Evolutionary conservation across 106 monocot genomes (phyloP).

Genomic region (Alisma plantagoaquatica): DNA sequence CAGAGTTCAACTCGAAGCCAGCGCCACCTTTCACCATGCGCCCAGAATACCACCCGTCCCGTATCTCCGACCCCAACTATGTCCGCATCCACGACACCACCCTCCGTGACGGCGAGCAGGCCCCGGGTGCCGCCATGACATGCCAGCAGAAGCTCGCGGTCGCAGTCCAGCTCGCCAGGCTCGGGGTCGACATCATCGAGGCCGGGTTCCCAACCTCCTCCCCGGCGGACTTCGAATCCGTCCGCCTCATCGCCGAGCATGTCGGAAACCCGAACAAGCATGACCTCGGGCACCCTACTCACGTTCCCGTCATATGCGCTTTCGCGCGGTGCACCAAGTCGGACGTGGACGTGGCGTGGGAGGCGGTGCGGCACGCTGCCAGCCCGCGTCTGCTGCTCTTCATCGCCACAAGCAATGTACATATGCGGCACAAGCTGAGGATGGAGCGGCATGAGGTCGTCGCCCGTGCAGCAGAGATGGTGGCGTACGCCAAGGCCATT

Average conservation of each 20-base stretch:
- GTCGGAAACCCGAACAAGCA: slow-evolving; percentile 42
- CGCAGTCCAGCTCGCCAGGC: slow-evolving; percentile 59
- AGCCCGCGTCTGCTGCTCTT: slow-evolving; percentile 72
- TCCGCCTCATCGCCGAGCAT: slow-evolving; percentile 67
- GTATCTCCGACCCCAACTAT: slow-evolving; percentile 63
- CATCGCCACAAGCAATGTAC: slow-evolving; percentile 91
- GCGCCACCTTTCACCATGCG: too few species aligned
- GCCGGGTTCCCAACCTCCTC: slow-evolving; percentile 93
- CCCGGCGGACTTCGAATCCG: slow-evolving; percentile 81
- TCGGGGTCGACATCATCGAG: slow-evolving; percentile 95
- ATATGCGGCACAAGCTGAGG: slow-evolving; percentile 71
- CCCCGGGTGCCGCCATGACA: slow-evolving; percentile 97
- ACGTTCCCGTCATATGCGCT: slow-evolving; percentile 86
- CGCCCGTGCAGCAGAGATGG: slow-evolving; percentile 66
- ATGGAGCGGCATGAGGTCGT: slow-evolving; percentile 90
- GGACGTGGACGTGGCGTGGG: slow-evolving; percentile 84
- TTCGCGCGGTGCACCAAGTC: slow-evolving; percentile 68
- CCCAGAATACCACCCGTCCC: slow-evolving; percentile 67
- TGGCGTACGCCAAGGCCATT: slow-evolving; percentile 67
- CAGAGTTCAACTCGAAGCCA: too few species aligned
- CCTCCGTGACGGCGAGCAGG: slow-evolving; percentile 97
- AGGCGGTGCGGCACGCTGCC: slow-evolving; percentile 67
- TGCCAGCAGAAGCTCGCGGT: slow-evolving; percentile 72
- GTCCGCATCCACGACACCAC: slow-evolving; percentile 93
- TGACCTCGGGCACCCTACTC: slow-evolving; percentile 31